Conservation (phyloP, 768 basidiomycete species). For the Lactarius pseudohatsudake region DNA sequence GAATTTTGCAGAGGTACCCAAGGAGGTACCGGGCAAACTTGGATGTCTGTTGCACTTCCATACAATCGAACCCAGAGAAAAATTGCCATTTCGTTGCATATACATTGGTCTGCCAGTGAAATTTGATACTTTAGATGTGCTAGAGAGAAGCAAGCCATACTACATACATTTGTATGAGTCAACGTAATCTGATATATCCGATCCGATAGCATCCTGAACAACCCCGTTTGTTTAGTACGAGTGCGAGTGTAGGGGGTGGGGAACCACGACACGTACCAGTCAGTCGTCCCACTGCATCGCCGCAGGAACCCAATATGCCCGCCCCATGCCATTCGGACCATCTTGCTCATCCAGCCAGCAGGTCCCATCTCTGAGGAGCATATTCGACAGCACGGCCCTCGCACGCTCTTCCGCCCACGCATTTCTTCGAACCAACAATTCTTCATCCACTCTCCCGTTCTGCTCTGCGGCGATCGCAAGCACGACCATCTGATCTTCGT, state of each 20-base stretch:
- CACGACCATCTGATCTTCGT: conserved; percentile 84
- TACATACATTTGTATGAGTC: neutral
- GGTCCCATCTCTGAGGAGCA: conserved; percentile 85
- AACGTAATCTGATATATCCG: neutral
- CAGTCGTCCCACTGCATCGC: conserved; percentile 83
- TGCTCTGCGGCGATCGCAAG: conserved; percentile 69
- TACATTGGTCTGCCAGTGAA: too few relatives aligned
- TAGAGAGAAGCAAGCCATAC: too few relatives aligned
- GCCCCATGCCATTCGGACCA: conserved; percentile 46
- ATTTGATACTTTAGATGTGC: too few relatives aligned
- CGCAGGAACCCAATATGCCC: conserved; percentile 85
- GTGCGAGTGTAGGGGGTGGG: neutral
- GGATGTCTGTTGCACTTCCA: too few relatives aligned
- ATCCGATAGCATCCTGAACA: neutral
- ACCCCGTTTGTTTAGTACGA: neutral
- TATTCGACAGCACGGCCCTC: conserved; percentile 78
- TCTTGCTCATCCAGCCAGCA: conserved; percentile 97
- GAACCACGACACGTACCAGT: conserved; percentile 15
- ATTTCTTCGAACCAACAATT: conserved; percentile 53
- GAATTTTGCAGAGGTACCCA: too few relatives aligned
- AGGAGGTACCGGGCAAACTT: too few relatives aligned
- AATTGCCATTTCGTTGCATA: too few relatives aligned
- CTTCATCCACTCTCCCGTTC: conserved; percentile 70
- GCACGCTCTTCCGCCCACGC: conserved; percentile 84
- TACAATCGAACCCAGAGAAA: too few relatives aligned